Evolutionary conservation across 441 rosid species (phyloP).

Genomic region (Gossypium lobatum): DNA sequence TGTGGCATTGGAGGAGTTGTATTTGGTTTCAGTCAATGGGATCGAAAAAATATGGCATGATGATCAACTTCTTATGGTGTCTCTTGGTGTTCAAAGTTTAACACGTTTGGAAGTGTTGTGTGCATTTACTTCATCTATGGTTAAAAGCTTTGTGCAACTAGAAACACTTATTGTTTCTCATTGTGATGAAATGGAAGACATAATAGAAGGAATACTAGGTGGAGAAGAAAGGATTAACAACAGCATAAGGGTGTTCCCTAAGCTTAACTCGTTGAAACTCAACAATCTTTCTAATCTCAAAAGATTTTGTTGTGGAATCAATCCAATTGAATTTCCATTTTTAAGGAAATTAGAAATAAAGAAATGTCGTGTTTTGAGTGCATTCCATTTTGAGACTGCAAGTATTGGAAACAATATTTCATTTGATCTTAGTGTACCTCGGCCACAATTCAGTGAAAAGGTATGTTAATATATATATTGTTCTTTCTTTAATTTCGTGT

Average conservation of each 20-base stretch:
- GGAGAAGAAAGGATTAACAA: background rate
- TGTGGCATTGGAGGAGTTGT: background rate
- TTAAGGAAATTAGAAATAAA: background rate
- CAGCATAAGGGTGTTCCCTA: background rate
- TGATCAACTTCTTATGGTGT: background rate
- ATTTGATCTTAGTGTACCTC: background rate
- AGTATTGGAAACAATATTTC: background rate
- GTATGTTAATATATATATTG: background rate
- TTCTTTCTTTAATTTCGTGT: too few species aligned
- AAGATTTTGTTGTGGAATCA: background rate
- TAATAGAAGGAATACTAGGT: background rate
- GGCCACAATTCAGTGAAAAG: background rate
- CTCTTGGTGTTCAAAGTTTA: background rate
- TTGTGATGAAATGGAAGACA: background rate
- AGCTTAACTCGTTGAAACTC: background rate
- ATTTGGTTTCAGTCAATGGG: rapidly evolving
- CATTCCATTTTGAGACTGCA: background rate
- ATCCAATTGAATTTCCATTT: background rate
- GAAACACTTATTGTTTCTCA: background rate
- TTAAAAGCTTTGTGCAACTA: slow-evolving; percentile 10
- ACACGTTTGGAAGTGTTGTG: background rate
- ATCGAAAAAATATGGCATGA: background rate
- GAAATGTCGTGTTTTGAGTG: background rate
- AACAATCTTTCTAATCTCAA: background rate
- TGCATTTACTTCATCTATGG: background rate